Conservation (phyloP, 164 flowering plant genomes). For the Vitis labrusca region DNA sequence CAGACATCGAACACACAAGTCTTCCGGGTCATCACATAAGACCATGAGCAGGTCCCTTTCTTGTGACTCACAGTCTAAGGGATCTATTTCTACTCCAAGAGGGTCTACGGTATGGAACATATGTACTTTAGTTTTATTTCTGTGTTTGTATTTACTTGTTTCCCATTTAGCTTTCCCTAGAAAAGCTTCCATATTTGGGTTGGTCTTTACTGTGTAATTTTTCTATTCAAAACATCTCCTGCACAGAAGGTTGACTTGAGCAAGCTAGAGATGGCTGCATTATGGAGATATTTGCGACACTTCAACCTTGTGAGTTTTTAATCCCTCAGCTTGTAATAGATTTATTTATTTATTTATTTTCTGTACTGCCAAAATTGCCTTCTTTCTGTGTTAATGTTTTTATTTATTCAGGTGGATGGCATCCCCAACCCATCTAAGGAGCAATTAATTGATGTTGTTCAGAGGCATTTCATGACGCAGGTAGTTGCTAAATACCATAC, state of each 20-base stretch:
- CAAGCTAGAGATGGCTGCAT: conserved; percentile 81
- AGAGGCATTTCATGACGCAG: conserved; percentile 94
- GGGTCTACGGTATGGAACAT: conserved; percentile 45
- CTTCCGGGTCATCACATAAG: conserved; percentile 69
- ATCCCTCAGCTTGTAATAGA: neutral
- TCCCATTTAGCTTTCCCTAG: neutral
- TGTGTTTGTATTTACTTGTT: neutral
- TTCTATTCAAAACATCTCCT: neutral
- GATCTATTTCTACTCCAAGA: conserved; percentile 54
- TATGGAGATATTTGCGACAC: conserved; percentile 92
- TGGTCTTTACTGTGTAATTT: neutral
- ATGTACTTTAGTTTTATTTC: conserved; percentile 2
- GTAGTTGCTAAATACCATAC: conserved; percentile 27
- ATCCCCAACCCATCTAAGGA: conserved; percentile 87
- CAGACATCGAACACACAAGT: conserved; percentile 65
- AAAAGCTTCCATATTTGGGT: neutral
- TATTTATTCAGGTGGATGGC: conserved; percentile 53
- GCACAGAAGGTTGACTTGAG: conserved; percentile 84
- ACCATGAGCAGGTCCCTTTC: conserved; percentile 71
- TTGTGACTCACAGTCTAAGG: conserved; percentile 77
- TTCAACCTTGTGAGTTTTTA: conserved; percentile 82
- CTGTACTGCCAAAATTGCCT: neutral
- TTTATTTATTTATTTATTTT: neutral
- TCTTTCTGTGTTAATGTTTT: neutral
- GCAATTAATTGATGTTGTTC: conserved; percentile 82